Evolutionary conservation across 2,329 filamentous ascomycete species (phyloP).

Genomic region (Ophiosphaerella narmari): DNA sequence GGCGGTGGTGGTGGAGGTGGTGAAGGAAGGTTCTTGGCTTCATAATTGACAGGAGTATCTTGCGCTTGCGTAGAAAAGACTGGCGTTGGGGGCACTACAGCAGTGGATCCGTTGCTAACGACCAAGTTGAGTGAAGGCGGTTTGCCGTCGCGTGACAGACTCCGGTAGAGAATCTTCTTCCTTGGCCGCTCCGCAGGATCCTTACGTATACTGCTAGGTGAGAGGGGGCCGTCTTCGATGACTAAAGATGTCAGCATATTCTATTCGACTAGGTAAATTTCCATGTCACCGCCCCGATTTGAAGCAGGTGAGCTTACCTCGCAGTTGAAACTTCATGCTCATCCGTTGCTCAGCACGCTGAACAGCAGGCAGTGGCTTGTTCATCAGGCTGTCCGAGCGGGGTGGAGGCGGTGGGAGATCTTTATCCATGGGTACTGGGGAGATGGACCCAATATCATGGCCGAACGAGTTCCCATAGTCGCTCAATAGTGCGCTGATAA

Average conservation of each 20-base stretch:
- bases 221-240: slow-evolving; percentile 16
- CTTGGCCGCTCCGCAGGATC: slow-evolving; percentile 27
- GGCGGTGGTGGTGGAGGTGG: slow-evolving; percentile 45
- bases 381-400: slow-evolving; percentile 26
- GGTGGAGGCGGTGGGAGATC: slow-evolving; percentile 39
- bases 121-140: slow-evolving; percentile 41
- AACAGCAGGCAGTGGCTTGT: slow-evolving; percentile 31
- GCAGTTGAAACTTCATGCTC: slow-evolving; percentile 39
- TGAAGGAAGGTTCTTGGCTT: slow-evolving; percentile 38
- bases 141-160: slow-evolving; percentile 41
- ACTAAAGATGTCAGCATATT: slow-evolving; percentile 10
- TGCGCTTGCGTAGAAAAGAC: slow-evolving; percentile 12
- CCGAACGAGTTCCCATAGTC: slow-evolving; percentile 43
- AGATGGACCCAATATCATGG: slow-evolving; percentile 24
- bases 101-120: slow-evolving; percentile 47
- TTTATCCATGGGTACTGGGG: slow-evolving; percentile 32
- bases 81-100: slow-evolving; percentile 33
- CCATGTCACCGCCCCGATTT: too few species aligned
- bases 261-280: not conserved
- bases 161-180: slow-evolving; percentile 35
- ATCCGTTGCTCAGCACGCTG: slow-evolving; percentile 26
- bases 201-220: slow-evolving; percentile 17
- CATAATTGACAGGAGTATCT: slow-evolving; percentile 13
- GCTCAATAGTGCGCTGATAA: slow-evolving; percentile 45
- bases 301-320: slow-evolving; percentile 31